Conservation (phyloP, 148 eudicot genomes). For the Dianthus caryophyllus region DNA sequence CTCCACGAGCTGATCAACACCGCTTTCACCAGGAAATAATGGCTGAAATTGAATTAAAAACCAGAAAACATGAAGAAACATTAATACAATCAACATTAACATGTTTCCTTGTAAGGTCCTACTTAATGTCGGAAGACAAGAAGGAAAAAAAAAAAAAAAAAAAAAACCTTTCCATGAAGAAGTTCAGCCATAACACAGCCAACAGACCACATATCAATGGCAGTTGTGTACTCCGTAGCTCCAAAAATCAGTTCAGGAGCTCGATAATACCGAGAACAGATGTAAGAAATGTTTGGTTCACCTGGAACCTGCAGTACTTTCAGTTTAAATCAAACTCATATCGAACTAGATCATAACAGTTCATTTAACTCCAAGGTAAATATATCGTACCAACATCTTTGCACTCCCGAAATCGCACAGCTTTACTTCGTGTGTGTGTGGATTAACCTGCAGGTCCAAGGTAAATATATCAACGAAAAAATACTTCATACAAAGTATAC, state of each 20-base stretch:
- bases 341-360: neutral
- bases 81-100: neutral
- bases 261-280: constrained; percentile 84
- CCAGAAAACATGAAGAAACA: neutral
- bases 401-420: constrained; percentile 98
- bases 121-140: too few species aligned
- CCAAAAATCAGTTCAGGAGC: constrained; percentile 94
- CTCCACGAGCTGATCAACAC: constrained; percentile 95
- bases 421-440: constrained; percentile 83
- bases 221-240: constrained; percentile 85
- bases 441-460: constrained; percentile 69
- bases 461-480: constrained; percentile 9
- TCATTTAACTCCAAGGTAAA: constrained; percentile 1
- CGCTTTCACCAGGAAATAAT: constrained; percentile 95
- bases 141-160: too few species aligned
- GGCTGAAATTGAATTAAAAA: constrained; percentile 50
- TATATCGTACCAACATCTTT: constrained; percentile 74
- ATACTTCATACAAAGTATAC: neutral
- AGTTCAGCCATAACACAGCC: constrained; percentile 92
- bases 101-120: neutral
- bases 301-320: constrained; percentile 57
- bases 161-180: constrained; percentile 65
- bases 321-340: constrained; percentile 15
- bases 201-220: constrained; percentile 90
- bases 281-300: constrained; percentile 88